Evolutionary conservation across 441 rosid genomes (phyloP), one percentile per base, ranked within the genome.

Genomic region (Pelargonium australe): DNA sequence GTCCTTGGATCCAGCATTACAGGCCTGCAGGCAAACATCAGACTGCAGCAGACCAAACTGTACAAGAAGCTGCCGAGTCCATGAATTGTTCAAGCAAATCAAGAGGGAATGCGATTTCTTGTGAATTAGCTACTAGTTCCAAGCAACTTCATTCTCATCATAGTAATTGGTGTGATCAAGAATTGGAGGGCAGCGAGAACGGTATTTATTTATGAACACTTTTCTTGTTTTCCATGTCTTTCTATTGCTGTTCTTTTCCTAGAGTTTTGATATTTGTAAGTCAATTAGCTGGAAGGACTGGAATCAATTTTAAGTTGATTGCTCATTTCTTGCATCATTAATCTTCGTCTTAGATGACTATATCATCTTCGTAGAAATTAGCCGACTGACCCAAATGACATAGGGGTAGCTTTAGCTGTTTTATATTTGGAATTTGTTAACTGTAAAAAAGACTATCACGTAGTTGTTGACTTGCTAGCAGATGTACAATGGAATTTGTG

Each of bases 1-100:
- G 73, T 73, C 87, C 79, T 7, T 87, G 92, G 90, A 80, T 85
- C 68, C 82, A 79, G 67, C 88, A 72, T 72, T 83, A 73, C 37
- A 83, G 79, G 69, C 70, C 83, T 67, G 74, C 68, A 37, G 55
- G 78, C 13, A 79, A 69, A 68, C 34, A 73, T 6, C 71, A 69
- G 53, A 72, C 17, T 43, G 63, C 51, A 43, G 69, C 41, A 31
- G 60, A 70, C 41, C 44, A 51, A n/a, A 68, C 51, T 60, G 12
- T 63, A 40, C 73, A 57, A 28, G 70, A 43, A 44, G 61, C 41
- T 65, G 43, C 77, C 62, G 60, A 68, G 69, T 25, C 70, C 17
- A 68, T 57, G 75, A 61, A 66, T 72, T 72, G 25, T 51, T 69
- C 63, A 60, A 34, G 55, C 70, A 66, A 66, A 41, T 68, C 31